phyloP scores from a whole-genome alignment of 257 asterid species.

The Verbena officinalis region DNA sequence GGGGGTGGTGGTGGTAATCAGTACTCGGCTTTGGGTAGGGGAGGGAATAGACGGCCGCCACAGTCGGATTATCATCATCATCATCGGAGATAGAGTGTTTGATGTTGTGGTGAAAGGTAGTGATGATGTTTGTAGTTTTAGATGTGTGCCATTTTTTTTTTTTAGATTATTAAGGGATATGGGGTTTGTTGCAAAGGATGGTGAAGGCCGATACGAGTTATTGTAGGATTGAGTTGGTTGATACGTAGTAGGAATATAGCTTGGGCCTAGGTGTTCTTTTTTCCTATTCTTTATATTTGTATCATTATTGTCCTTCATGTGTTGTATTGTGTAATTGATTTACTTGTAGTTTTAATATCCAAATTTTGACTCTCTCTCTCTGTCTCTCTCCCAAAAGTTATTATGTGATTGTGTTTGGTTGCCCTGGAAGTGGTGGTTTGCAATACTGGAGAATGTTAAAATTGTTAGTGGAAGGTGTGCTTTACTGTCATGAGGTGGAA shows the following conservation, averaged over 20 bases:
- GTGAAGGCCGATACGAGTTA: conserved; percentile 9
- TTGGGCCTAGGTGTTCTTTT: conserved; percentile 9
- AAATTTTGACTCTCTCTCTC: conserved; percentile 18
- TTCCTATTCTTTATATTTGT: not conserved
- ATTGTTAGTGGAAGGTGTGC: no score
- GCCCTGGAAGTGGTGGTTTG: no score
- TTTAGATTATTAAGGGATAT: conserved; percentile 11
- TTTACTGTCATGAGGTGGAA: no score
- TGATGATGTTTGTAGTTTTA: no score
- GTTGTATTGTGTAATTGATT: conserved; percentile 23
- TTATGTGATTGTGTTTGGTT: not conserved
- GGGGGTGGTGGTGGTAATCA: conserved; percentile 53
- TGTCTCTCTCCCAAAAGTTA: not conserved
- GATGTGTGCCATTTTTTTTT: not conserved
- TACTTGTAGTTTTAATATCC: not conserved
- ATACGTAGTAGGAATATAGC: conserved; percentile 22
- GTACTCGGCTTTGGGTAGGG: conserved; percentile 60
- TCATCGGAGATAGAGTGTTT: conserved; percentile 48
- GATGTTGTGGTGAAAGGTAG: no score
- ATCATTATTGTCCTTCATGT: not conserved
- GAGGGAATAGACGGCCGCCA: conserved; percentile 65
- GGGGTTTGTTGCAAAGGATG: conserved; percentile 14
- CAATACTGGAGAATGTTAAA: no score
- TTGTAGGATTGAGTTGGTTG: conserved; percentile 6
- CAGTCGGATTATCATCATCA: conserved; percentile 45